These are phyloP conservation scores for Beauveria medogensis DNA, from an alignment of 2,329 filamentous ascomycete genomes.

Conservation along the genomic window DNA sequence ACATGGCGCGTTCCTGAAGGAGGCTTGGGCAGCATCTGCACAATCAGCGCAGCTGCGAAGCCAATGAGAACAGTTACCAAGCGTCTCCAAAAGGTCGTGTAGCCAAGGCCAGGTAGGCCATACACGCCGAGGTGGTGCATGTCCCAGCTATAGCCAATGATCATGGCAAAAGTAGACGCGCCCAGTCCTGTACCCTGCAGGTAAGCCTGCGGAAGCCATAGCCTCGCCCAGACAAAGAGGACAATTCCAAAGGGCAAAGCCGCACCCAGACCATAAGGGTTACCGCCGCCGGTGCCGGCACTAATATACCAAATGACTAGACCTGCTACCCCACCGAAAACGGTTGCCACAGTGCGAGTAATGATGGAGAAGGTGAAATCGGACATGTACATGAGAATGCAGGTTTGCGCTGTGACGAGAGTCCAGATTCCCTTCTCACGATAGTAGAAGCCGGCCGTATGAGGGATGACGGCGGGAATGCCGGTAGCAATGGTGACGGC, in stretches of 20 bases:
- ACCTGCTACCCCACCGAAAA: constrained; percentile 38
- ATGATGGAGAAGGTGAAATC: constrained; percentile 41
- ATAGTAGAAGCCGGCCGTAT: constrained; percentile 40
- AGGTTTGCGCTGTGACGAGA: constrained; percentile 42
- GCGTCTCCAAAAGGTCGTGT: constrained; percentile 40
- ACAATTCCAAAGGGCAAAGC: constrained; percentile 31
- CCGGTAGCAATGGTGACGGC: constrained; percentile 35
- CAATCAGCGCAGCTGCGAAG: constrained; percentile 32
- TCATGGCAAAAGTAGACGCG: constrained; percentile 31
- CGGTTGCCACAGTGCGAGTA: constrained; percentile 32
- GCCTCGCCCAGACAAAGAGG: constrained; percentile 27
- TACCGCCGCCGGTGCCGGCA: constrained; percentile 37
- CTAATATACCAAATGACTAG: constrained; percentile 44
- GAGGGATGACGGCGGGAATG: constrained; percentile 34
- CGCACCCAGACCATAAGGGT: constrained; percentile 41
- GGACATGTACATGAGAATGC: constrained; percentile 39
- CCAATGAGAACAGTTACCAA: constrained; percentile 36
- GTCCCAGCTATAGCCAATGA: constrained; percentile 40
- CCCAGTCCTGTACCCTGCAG: constrained; percentile 24
- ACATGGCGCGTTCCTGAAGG: constrained; percentile 38
- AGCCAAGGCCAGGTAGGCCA: constrained; percentile 38
- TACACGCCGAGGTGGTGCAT: constrained; percentile 33
- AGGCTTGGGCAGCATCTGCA: constrained; percentile 38
- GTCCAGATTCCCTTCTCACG: constrained; percentile 45
- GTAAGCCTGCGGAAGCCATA: constrained; percentile 24